Evolutionary conservation across 2,329 filamentous ascomycete species (phyloP).

Genomic region (Acrodontium crateriforme): DNA sequence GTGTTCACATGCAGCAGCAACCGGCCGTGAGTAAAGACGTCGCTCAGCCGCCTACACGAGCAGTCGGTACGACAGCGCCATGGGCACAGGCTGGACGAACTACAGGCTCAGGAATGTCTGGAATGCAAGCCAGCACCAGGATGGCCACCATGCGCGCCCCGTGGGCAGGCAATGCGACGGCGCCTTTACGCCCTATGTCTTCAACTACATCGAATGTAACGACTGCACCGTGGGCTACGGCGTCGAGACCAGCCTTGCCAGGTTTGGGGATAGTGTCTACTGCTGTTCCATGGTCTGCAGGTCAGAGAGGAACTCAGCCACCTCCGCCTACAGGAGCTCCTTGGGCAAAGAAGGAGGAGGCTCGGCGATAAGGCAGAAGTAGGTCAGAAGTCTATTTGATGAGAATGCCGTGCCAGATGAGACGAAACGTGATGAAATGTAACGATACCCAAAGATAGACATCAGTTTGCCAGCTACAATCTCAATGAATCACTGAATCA

Average conservation of each 20-base stretch:
- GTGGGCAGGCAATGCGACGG: conserved; percentile 6
- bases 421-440: too few species aligned
- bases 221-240: conserved; percentile 1
- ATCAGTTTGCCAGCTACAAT: too few species aligned
- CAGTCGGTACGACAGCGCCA: conserved; percentile 14
- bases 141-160: conserved; percentile 18
- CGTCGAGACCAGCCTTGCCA: neutral
- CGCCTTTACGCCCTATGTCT: neutral
- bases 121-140: conserved; percentile 15
- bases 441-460: too few species aligned
- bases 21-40: conserved; percentile 13
- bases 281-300: too few species aligned
- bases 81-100: conserved; percentile 11
- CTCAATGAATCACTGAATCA: too few species aligned
- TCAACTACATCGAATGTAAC: conserved; percentile 14
- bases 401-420: too few species aligned
- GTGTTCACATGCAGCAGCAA: conserved; percentile 19
- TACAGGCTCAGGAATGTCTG: conserved; percentile 6
- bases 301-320: too few species aligned
- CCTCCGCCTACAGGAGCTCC: conserved; percentile 1
- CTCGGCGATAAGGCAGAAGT: too few species aligned
- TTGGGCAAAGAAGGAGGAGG: conserved; percentile 3
- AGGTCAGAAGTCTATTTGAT: too few species aligned
- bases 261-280: neutral
- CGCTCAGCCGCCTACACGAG: conserved; percentile 3